Evolutionary conservation across 352 stramenopile genomes (phyloP), one percentile per base, ranked within the genome.

Genomic region (Phytophthora cryptogea): DNA sequence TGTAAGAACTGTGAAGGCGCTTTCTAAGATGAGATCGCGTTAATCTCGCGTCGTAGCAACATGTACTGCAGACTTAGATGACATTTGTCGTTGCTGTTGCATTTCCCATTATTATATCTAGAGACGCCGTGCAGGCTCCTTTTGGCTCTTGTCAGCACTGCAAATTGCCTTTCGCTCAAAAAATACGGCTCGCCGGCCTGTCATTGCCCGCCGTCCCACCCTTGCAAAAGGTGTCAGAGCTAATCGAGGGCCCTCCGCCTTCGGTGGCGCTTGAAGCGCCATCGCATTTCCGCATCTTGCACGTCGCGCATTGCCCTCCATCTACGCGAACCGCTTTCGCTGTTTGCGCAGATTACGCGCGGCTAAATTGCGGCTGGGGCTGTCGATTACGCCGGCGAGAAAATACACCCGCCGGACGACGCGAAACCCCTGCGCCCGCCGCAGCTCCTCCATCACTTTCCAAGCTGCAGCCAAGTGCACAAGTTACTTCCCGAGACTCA

Each of bases 331-430:
- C 4, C 36, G 4, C 10, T 0, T 20, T 54, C 27, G 8, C 17
- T 50, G 43, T 36, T 51, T 60, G 46, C 54, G 42, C 32, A 14
- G 56, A 59, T 64, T 64, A 64, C 55, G 39, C 28, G 51, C 48
- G 35, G 14, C 23, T 33, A 9, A 52, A 48, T 43, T 54, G 11
- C 32, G 23, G 17, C 23, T 37, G 30, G 27, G 33, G 17, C 10
- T 42, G 20, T 8, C 28, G 59, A 57, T 62, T 62, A 62, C 59
- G 59, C 30, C 47, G 11, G 16, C 16, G 6, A n/a, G 26, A 26
- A 48, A 48, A 49, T 47, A 47, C 41, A 47, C 39, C 10, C 13
- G 16, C 26, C 14, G 20, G 20, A 23, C 20, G 13, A 16, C 13
- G 42, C 42, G 48, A 65, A 65, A 65, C 57, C n/a, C 42, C 57